Evolutionary conservation across 805 yeast species (phyloP).

Genomic region (Pichia occidentalis): DNA sequence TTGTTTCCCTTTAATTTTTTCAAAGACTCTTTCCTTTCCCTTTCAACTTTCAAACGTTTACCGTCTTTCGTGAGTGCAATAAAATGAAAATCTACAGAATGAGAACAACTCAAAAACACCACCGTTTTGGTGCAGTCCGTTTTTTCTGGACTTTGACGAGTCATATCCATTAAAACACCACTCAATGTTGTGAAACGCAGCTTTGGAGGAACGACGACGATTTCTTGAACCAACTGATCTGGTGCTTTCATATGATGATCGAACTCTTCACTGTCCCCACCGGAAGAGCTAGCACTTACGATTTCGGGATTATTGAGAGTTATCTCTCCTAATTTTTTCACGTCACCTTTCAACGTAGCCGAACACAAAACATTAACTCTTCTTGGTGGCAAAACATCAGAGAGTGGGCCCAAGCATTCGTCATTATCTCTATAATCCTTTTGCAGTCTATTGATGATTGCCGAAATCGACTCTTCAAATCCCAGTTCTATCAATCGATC

Average conservation of each 20-base stretch:
- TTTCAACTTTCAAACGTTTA: slow-evolving; percentile 22
- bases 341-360: slow-evolving; percentile 84
- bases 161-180: slow-evolving; percentile 51
- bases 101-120: slow-evolving; percentile 89
- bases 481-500: slow-evolving; percentile 94
- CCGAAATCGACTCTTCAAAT: slow-evolving; percentile 84
- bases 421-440: slow-evolving; percentile 34
- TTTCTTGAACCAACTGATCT: slow-evolving; percentile 78
- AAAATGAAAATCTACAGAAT: slow-evolving; percentile 92
- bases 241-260: slow-evolving; percentile 54
- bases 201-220: slow-evolving; percentile 87
- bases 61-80: slow-evolving; percentile 63
- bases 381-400: slow-evolving; percentile 40
- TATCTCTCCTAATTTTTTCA: slow-evolving; percentile 71
- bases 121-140: slow-evolving; percentile 46
- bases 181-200: slow-evolving; percentile 77
- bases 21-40: slow-evolving; percentile 17
- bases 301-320: slow-evolving; percentile 67
- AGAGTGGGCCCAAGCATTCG: slow-evolving; percentile 35
- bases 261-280: slow-evolving; percentile 15
- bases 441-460: slow-evolving; percentile 59
- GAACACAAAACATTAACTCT: slow-evolving; percentile 84
- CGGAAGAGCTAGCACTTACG: slow-evolving; percentile 32
- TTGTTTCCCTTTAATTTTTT: slow-evolving; percentile 20
- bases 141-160: slow-evolving; percentile 23